Conservation (phyloP, 495 filamentous ascomycete genomes). For the Penicillium psychrofluorescens region DNA sequence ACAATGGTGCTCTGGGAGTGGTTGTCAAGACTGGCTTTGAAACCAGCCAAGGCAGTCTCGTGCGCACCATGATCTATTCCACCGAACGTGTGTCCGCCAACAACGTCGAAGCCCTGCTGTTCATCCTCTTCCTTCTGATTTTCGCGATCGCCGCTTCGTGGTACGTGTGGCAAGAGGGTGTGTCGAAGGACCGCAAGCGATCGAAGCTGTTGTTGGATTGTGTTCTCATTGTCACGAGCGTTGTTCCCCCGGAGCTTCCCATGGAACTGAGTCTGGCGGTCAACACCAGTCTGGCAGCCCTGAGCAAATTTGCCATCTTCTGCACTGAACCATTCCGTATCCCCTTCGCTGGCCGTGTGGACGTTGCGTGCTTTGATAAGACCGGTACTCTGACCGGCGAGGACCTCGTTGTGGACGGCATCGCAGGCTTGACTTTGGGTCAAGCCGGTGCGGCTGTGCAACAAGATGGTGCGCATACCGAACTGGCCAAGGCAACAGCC, state of each 20-base stretch:
- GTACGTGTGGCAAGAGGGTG: slow-evolving; percentile 99
- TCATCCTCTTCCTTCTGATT: slow-evolving; percentile 92
- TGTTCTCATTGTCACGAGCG: slow-evolving; percentile 93
- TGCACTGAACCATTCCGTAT: slow-evolving; percentile 99
- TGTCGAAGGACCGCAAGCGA: slow-evolving; percentile 84
- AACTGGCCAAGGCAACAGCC: slow-evolving; percentile 56
- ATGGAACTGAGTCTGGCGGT: slow-evolving; percentile 98
- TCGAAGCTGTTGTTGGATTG: slow-evolving; percentile 97
- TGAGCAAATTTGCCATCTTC: slow-evolving; percentile 94
- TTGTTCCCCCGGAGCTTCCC: slow-evolving; percentile 93
- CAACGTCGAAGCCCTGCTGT: slow-evolving; percentile 87
- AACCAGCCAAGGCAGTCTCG: slow-evolving; percentile 93
- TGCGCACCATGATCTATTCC: slow-evolving; percentile 99
- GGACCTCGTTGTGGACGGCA: slow-evolving; percentile 94
- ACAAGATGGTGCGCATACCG: slow-evolving; percentile 69
- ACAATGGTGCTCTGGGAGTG: slow-evolving; percentile 89
- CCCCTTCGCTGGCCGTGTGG: slow-evolving; percentile 89
- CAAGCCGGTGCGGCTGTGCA: slow-evolving; percentile 61
- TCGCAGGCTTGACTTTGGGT: slow-evolving; percentile 77
- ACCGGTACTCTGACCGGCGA: slow-evolving; percentile 96
- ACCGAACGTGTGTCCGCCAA: slow-evolving; percentile 97
- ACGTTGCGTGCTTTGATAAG: slow-evolving; percentile 98
- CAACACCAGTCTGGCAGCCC: slow-evolving; percentile 94
- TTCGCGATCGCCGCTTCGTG: slow-evolving; percentile 98
- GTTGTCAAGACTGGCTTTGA: slow-evolving; percentile 98